Conservation (phyloP, 1,284 basidiomycete genomes). For the Microstroma glucosiphilum region DNA sequence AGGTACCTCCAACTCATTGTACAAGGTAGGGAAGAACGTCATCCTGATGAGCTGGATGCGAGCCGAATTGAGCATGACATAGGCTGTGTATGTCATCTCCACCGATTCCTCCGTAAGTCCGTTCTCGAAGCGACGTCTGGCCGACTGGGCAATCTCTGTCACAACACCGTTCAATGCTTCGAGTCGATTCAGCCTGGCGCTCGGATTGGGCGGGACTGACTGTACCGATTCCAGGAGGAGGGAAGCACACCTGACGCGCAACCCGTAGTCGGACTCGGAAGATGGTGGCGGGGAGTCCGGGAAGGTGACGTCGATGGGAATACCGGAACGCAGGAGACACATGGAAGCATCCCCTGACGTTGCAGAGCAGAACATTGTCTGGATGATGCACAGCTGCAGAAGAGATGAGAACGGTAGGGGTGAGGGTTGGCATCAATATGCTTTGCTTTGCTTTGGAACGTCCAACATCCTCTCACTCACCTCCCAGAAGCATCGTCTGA, state of each 20-base stretch:
- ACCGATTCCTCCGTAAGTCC: background rate
- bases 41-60: background rate
- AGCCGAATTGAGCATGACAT: background rate
- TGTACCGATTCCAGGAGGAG: conserved; percentile 2
- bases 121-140: background rate
- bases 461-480: background rate
- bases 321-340: background rate
- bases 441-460: no score
- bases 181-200: background rate
- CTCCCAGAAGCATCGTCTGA: conserved; percentile 1
- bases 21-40: background rate
- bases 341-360: background rate
- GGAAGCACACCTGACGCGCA: background rate
- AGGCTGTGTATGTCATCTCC: background rate
- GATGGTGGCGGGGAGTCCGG: background rate
- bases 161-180: background rate
- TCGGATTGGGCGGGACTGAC: background rate
- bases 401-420: background rate
- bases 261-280: background rate
- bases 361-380: background rate
- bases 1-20: no score
- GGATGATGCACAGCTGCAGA: background rate
- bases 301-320: background rate
- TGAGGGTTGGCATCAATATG: no score
- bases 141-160: background rate